Percentiles rank a stretch among this genome's conserved stretches.
Conservation (phyloP, 768 basidiomycete species). For the Lactifluus hygrophoroides region DNA sequence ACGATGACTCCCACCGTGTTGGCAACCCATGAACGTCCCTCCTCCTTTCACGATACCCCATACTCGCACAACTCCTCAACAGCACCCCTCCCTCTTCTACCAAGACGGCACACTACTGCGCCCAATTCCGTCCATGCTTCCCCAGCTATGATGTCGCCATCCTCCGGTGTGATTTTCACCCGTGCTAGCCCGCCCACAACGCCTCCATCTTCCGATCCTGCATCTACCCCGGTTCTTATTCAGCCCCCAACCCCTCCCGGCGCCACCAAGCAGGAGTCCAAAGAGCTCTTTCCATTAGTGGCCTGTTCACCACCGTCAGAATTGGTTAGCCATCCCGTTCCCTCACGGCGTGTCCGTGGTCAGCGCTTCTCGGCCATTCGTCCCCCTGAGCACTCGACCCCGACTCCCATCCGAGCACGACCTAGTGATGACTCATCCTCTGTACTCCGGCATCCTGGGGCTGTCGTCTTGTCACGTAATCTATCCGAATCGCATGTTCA, state of each 20-base stretch:
- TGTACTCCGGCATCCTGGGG: not conserved
- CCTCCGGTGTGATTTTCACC: conserved; percentile 11
- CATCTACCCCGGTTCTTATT: conserved; percentile 19
- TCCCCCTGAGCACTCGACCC: conserved; percentile 37
- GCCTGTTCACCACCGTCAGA: conserved; percentile 19
- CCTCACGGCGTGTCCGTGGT: conserved; percentile 26
- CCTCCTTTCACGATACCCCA: conserved; percentile 21
- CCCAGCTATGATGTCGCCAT: conserved; percentile 1
- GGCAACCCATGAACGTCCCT: conserved; percentile 13
- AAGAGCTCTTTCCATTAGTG: conserved; percentile 11
- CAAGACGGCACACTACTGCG: conserved; percentile 37
- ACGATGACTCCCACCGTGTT: conserved; percentile 17
- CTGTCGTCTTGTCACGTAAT: conserved; percentile 4
- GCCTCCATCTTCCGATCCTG: not conserved
- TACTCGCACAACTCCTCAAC: conserved; percentile 44
- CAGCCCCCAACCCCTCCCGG: conserved; percentile 23
- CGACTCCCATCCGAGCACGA: conserved; percentile 31
- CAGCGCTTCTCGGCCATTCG: conserved; percentile 21
- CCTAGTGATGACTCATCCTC: conserved; percentile 12
- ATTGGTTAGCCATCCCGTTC: conserved; percentile 24
- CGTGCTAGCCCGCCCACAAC: conserved; percentile 13
- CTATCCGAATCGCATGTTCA: conserved; percentile 20
- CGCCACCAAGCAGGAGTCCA: conserved; percentile 1
- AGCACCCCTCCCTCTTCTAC: conserved; percentile 53
- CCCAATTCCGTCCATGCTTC: conserved; percentile 21